Base-by-base conservation (phyloP, 2,329 filamentous ascomycete genomes). In the Phyllachora maydis region DNA sequence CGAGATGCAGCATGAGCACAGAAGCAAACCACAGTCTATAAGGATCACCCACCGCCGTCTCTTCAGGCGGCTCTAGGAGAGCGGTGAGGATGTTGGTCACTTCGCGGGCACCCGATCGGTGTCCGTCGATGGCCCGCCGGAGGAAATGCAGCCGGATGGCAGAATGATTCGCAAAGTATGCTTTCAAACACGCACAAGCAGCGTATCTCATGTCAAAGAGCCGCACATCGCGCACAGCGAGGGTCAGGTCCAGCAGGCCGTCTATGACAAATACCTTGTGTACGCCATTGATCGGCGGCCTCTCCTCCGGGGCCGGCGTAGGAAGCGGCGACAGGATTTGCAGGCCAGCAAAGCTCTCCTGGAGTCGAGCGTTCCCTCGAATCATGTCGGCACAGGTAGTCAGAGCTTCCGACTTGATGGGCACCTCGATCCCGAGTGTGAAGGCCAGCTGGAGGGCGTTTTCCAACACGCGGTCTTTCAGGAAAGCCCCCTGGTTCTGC, bases 1-100 rank as follows among this genome's bases (percentile, higher is more conserved):
- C 49, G 8, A 98, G 56, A 37, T 95, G 83, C 35, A 92, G 75
- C 31, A 88, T 62, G 25, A 95, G 65, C 14, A 83, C 71, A 21
- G 78, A 71, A 4, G 88, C 83, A 44, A 95, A 85, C 76, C 85
- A 93, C 29, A 70, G 62, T 21, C 79, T 69, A 43, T 92, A 92
- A 0, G 83, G 79, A 40, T 98, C 88, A 18, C 59, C 57, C 11
- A 64, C 57, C n/a, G 61, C 51, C 20, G 65, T 55, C 11, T 59
- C 58, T 20, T 66, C 57, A 3, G 66, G 55, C 3, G 75, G 66
- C 14, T 67, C 64, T 19, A 95, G 56, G 12, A 98, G 52, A 4
- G 82, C 81, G 8, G 75, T 82, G 29, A 98, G 49, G 8, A 91
- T 76, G 43, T 98, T 98, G 8, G 82, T 75, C 4, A 77, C 75